phyloP scores from a whole-genome alignment of 768 basidiomycete species.

The Trametes elegans region DNA sequence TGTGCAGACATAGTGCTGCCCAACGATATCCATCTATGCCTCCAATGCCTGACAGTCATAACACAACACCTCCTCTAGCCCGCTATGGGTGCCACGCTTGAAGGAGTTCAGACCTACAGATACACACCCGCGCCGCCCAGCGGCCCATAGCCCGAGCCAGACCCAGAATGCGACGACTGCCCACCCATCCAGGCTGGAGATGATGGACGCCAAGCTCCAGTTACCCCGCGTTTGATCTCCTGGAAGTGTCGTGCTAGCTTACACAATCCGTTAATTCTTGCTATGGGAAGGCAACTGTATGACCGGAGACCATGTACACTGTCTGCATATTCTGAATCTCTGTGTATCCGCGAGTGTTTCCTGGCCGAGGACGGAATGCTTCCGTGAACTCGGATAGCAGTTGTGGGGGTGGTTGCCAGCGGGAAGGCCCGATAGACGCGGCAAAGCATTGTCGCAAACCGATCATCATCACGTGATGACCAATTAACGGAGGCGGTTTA shows the following conservation, averaged over 20 bases:
- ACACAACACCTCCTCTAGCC: no score
- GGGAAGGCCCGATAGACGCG: conserved; percentile 6
- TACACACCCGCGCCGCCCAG: no score
- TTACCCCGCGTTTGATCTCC: conserved; percentile 8
- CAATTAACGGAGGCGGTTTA: conserved; percentile 16
- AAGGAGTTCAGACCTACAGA: no score
- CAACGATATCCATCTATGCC: no score
- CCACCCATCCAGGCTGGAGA: not conserved
- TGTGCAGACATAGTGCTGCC: no score
- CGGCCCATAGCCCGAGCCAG: no score
- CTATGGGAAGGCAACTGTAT: not conserved
- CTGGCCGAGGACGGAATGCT: not conserved
- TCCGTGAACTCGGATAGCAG: no score
- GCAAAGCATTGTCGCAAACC: conserved; percentile 9
- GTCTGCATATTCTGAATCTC: not conserved
- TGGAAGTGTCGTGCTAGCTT: not conserved
- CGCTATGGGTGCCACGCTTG: no score
- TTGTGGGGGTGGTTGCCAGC: not conserved
- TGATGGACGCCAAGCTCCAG: not conserved
- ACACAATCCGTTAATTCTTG: not conserved
- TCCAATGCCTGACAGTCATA: no score
- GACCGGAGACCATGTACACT: not conserved
- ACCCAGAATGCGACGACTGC: no score
- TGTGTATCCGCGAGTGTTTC: not conserved
- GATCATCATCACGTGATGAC: conserved; percentile 16